These are phyloP conservation scores for Oryza coarctata DNA, from an alignment of 176 grass and related monocot genomes.

Conservation along the genomic window DNA sequence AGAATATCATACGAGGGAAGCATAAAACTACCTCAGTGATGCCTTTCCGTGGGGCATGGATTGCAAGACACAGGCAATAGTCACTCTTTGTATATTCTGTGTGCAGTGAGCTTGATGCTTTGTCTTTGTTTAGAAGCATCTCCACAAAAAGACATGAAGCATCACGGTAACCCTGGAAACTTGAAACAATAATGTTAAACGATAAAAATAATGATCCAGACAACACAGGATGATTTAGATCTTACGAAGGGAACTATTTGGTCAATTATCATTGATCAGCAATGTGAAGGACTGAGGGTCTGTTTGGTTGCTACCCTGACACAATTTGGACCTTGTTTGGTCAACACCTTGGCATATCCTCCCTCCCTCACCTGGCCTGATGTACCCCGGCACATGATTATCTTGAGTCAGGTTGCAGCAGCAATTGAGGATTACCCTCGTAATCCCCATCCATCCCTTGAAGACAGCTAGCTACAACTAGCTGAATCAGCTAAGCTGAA, in stretches of 20 bases:
- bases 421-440: no score
- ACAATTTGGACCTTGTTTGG: no score
- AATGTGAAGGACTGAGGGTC: not conserved
- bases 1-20: not conserved
- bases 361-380: no score
- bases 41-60: slow-evolving; percentile 91
- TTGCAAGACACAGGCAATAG: slow-evolving; percentile 93
- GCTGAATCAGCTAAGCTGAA: no score
- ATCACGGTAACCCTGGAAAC: slow-evolving; percentile 84
- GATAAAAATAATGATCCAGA: not conserved
- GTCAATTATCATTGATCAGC: not conserved
- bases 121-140: slow-evolving; percentile 73
- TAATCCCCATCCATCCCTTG: no score
- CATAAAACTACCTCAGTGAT: slow-evolving; percentile 78
- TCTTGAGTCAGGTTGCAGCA: no score
- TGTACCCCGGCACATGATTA: no score
- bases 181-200: slow-evolving; percentile 4
- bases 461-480: no score
- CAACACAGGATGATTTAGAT: not conserved
- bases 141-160: slow-evolving; percentile 96
- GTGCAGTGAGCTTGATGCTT: slow-evolving; percentile 52
- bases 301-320: no score
- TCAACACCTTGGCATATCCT: no score
- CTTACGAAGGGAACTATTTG: not conserved
- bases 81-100: slow-evolving; percentile 70